These are phyloP conservation scores for carrot (Daucus carota) DNA, from an alignment of 129 eudicot species.

Conservation along the genomic window DNA sequence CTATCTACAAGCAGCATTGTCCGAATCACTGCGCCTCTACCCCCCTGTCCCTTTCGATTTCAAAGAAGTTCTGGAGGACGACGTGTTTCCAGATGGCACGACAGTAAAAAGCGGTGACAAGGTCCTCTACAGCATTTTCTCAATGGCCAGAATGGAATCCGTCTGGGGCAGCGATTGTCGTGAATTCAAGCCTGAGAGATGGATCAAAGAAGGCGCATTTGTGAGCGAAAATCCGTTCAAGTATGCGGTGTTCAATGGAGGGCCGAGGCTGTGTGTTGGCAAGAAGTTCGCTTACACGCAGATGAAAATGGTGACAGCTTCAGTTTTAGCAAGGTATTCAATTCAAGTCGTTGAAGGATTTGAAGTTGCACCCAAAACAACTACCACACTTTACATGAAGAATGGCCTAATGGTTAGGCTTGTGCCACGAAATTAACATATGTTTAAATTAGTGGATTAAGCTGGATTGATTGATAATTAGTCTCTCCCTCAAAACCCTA, in stretches of 20 bases:
- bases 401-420: slow-evolving; percentile 25
- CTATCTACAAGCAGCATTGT: slow-evolving; percentile 52
- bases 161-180: slow-evolving; percentile 52
- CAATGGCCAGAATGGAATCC: slow-evolving; percentile 41
- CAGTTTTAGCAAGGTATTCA: slow-evolving; percentile 40
- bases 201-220: slow-evolving; percentile 53
- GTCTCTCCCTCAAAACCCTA: too few relatives aligned
- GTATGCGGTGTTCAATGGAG: slow-evolving; percentile 50
- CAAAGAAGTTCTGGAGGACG: slow-evolving; percentile 49
- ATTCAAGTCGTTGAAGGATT: slow-evolving; percentile 41
- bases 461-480: too few relatives aligned
- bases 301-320: slow-evolving; percentile 68
- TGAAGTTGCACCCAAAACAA: slow-evolving; percentile 37
- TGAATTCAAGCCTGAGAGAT: slow-evolving; percentile 58
- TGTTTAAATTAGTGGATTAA: too few relatives aligned
- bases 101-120: slow-evolving; percentile 26
- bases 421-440: slow-evolving; percentile 1
- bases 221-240: slow-evolving; percentile 46
- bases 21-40: slow-evolving; percentile 49
- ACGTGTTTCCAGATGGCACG: slow-evolving; percentile 48
- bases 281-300: slow-evolving; percentile 61
- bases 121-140: slow-evolving; percentile 31
- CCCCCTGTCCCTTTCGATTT: slow-evolving; percentile 64
- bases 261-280: slow-evolving; percentile 62
- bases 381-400: slow-evolving; percentile 66